A percentile compares a stretch with the other conserved stretches of the same genome.
Evolutionary conservation across 208 protist genomes (phyloP).

Genomic region (Leishmania amazonensis): DNA sequence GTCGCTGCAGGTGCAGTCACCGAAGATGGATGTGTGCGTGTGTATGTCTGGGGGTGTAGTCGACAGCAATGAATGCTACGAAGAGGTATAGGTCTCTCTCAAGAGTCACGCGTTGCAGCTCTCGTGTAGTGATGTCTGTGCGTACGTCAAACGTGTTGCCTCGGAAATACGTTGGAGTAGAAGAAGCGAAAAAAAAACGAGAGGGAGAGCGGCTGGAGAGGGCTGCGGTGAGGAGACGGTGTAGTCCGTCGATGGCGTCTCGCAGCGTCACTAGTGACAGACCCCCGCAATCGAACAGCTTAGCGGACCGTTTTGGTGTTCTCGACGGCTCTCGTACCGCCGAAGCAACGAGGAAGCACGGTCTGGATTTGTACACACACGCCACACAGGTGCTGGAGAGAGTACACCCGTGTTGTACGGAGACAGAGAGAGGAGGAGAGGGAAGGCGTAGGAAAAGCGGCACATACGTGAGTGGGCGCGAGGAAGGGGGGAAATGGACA

Average conservation of each 20-base stretch:
- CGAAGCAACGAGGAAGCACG: constrained; percentile 18
- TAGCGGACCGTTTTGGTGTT: not conserved
- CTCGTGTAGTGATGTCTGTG: not conserved
- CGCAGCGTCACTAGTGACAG: not conserved
- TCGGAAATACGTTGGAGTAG: constrained; percentile 4
- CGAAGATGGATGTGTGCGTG: not conserved
- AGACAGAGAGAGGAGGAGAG: not conserved
- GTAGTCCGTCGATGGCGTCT: not conserved
- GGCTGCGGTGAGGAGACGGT: not conserved
- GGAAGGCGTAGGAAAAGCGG: not conserved
- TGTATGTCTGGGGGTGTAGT: not conserved
- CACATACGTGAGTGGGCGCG: not conserved
- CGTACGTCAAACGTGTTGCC: not conserved
- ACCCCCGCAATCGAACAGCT: not conserved
- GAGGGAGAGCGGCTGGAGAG: not conserved
- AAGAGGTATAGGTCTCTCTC: not conserved
- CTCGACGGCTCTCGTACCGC: not conserved
- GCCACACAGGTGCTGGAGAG: not conserved
- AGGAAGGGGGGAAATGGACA: not conserved
- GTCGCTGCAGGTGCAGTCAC: not conserved
- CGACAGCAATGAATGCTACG: not conserved
- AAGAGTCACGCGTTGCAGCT: not conserved
- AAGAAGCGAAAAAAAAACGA: not conserved
- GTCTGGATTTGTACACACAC: not conserved
- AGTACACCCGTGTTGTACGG: not conserved